These are phyloP conservation scores for Starmerella ratchasimensis DNA, from an alignment of 805 yeast species.

Conservation along the genomic window DNA sequence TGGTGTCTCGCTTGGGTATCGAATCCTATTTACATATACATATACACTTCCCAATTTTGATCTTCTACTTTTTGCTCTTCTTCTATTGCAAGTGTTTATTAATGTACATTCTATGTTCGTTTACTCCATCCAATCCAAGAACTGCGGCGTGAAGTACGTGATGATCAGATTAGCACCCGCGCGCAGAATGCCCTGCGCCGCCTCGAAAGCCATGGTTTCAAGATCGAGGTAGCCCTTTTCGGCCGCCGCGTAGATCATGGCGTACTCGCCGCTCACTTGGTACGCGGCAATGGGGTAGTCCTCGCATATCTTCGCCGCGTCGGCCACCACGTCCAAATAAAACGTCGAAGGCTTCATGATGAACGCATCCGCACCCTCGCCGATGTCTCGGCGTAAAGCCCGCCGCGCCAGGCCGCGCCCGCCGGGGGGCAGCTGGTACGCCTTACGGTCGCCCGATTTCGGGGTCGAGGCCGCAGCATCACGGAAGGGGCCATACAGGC, in stretches of 20 bases:
- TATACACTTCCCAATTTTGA: too few species aligned
- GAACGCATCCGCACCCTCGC: conserved; percentile 90
- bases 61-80: too few species aligned
- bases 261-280: conserved; percentile 94
- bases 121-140: conserved; percentile 59
- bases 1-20: too few species aligned
- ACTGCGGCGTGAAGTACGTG: conserved; percentile 89
- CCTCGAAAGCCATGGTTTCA: conserved; percentile 61
- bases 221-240: conserved; percentile 86
- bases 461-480: conserved; percentile 95
- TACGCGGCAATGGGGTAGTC: conserved; percentile 88
- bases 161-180: conserved; percentile 92
- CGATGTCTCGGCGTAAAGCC: conserved; percentile 71
- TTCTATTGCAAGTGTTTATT: too few species aligned
- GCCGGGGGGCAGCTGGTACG: conserved; percentile 86
- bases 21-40: too few species aligned
- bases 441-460: conserved; percentile 76
- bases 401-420: conserved; percentile 90
- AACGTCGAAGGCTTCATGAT: conserved; percentile 94
- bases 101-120: neutral
- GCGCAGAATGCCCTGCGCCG: conserved; percentile 80
- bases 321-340: conserved; percentile 79
- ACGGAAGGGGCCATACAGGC: conserved; percentile 90
- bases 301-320: conserved; percentile 66
- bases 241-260: conserved; percentile 97